phyloP scores from a whole-genome alignment of 2,329 filamentous ascomycete species.

The Zymoseptoria brevis region DNA sequence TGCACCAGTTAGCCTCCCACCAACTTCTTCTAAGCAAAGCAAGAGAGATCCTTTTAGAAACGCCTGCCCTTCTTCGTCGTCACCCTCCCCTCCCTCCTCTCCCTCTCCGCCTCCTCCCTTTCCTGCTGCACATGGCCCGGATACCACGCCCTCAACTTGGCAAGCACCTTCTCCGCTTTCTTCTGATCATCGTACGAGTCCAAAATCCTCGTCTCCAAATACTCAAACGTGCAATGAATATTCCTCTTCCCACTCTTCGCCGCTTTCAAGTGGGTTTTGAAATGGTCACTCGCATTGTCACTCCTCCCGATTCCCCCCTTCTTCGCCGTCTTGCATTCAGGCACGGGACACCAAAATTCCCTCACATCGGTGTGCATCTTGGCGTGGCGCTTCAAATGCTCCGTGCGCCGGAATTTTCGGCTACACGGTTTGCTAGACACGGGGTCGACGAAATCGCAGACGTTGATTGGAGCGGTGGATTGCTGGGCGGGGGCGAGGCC shows the following conservation, averaged over 20 bases:
- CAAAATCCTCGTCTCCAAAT: constrained; percentile 51
- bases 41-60: too few species aligned
- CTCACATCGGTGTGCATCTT: constrained; percentile 15
- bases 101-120: background rate
- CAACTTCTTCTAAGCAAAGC: too few species aligned
- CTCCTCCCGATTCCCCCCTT: constrained; percentile 16
- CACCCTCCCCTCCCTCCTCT: background rate
- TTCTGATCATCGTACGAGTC: constrained; percentile 85
- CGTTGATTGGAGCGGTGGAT: constrained; percentile 13
- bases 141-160: constrained; percentile 8
- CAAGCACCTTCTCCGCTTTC: constrained; percentile 10
- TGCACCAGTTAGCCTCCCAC: too few species aligned
- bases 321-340: constrained; percentile 9
- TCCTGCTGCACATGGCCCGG: background rate
- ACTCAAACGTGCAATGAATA: constrained; percentile 7
- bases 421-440: constrained; percentile 13
- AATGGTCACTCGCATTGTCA: constrained; percentile 28
- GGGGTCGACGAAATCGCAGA: constrained; percentile 9
- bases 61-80: background rate
- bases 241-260: constrained; percentile 22
- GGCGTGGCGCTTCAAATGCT: constrained; percentile 28
- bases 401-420: constrained; percentile 21
- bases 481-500: background rate
- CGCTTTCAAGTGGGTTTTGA: constrained; percentile 24
- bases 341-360: constrained; percentile 20